Percentiles rank a stretch among this genome's conserved stretches.
phyloP scores from a whole-genome alignment of 164 flowering plant genomes.

The Vitis riparia region DNA sequence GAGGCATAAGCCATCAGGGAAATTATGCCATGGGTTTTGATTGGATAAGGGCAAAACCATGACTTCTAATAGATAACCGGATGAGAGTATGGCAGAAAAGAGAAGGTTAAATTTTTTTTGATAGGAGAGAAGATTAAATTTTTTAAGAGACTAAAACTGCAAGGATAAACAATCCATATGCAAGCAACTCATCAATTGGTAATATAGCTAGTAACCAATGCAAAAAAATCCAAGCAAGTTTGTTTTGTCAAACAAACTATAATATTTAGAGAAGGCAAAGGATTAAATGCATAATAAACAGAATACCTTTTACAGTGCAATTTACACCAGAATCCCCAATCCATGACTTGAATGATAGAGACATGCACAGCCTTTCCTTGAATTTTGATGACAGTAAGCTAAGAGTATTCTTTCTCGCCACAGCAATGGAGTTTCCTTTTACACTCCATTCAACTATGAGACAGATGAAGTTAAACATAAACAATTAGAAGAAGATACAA shows the following conservation, averaged over 20 bases:
- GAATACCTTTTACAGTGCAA: constrained; percentile 57
- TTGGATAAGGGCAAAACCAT: too few species aligned
- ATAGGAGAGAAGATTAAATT: too few species aligned
- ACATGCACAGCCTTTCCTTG: constrained; percentile 46
- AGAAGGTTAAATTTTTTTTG: too few species aligned
- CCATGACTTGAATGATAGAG: constrained; percentile 49
- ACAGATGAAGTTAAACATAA: constrained; percentile 11
- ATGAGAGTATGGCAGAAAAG: too few species aligned
- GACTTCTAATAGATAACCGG: too few species aligned
- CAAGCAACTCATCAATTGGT: not conserved
- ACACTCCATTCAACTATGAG: constrained; percentile 72
- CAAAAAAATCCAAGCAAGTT: not conserved
- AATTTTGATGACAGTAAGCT: constrained; percentile 66
- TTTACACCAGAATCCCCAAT: constrained; percentile 35
- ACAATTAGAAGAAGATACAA: not conserved
- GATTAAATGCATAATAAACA: not conserved
- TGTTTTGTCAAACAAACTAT: not conserved
- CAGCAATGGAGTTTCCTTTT: constrained; percentile 59
- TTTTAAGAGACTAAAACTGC: too few species aligned
- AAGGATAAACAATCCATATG: too few species aligned
- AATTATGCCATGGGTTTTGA: too few species aligned
- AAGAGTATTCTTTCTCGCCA: constrained; percentile 55
- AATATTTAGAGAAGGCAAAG: not conserved
- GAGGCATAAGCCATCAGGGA: too few species aligned
- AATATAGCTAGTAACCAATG: not conserved